Conservation (phyloP, 2,329 filamentous ascomycete species). For the Lachnellula cervina region DNA sequence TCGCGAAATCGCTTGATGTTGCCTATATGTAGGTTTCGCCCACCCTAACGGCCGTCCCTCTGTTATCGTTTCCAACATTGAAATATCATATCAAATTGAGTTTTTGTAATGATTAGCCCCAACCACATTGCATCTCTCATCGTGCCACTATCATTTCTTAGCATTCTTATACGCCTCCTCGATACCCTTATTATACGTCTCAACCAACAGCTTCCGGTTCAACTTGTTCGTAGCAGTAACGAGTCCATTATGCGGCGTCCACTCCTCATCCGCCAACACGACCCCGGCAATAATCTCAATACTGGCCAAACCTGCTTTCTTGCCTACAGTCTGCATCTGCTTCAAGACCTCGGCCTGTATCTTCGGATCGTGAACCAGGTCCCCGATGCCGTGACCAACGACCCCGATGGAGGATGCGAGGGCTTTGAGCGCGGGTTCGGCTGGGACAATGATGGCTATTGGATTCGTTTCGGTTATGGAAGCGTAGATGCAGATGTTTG, state of each 20-base stretch:
- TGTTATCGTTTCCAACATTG: no score
- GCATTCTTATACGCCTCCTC: slow-evolving; percentile 48
- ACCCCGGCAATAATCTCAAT: slow-evolving; percentile 73
- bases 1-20: no score
- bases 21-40: no score
- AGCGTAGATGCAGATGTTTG: slow-evolving; percentile 83
- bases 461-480: slow-evolving; percentile 69
- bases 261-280: slow-evolving; percentile 76
- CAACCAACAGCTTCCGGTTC: slow-evolving; percentile 60
- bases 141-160: neutral
- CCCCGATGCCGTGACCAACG: slow-evolving; percentile 44
- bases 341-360: slow-evolving; percentile 57
- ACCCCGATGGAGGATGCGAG: slow-evolving; percentile 57
- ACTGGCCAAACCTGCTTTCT: slow-evolving; percentile 58
- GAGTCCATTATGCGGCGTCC: slow-evolving; percentile 71
- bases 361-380: slow-evolving; percentile 60
- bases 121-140: no score
- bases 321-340: slow-evolving; percentile 60
- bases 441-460: slow-evolving; percentile 70
- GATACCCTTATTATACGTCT: slow-evolving; percentile 55
- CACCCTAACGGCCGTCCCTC: no score
- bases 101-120: no score
- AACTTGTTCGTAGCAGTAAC: slow-evolving; percentile 66
- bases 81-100: no score
- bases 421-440: slow-evolving; percentile 55